A percentile compares a stretch with the other conserved stretches of the same genome.
phyloP scores from a whole-genome alignment of 2,329 filamentous ascomycete species.

The Colletotrichum orchidophilum region DNA sequence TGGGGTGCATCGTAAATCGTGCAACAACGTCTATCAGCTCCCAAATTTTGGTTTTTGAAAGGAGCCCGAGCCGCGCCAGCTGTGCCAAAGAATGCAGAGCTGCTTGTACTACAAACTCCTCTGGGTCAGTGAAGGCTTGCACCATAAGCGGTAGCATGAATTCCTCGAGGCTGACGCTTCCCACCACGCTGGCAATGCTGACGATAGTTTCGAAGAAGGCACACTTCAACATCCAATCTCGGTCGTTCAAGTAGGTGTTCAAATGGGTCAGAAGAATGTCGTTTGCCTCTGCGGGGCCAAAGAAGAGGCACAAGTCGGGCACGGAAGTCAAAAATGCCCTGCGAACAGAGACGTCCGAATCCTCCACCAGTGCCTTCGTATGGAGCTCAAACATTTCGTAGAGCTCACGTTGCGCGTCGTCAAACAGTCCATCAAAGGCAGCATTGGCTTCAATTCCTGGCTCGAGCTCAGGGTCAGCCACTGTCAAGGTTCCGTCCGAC shows the following conservation, averaged over 20 bases:
- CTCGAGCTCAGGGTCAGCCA: conserved; percentile 82
- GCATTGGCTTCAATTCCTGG: conserved; percentile 73
- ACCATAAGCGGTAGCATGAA: conserved; percentile 97
- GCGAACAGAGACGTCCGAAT: conserved; percentile 84
- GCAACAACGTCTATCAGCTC: conserved; percentile 86
- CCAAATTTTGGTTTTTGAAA: conserved; percentile 86
- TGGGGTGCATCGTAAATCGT: conserved; percentile 92
- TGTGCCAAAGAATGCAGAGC: conserved; percentile 88
- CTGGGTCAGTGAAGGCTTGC: conserved; percentile 89
- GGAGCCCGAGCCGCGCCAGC: conserved; percentile 86
- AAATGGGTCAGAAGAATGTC: conserved; percentile 96
- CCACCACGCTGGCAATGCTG: conserved; percentile 89
- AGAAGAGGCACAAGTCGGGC: conserved; percentile 92
- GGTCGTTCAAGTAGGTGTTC: conserved; percentile 96
- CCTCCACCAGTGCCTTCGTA: conserved; percentile 89
- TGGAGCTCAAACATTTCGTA: conserved; percentile 86
- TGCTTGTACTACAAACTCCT: conserved; percentile 93
- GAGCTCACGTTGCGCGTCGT: conserved; percentile 85
- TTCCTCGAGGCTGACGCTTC: conserved; percentile 88
- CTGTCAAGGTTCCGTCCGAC: conserved; percentile 82
- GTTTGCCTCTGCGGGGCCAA: conserved; percentile 89
- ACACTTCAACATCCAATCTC: conserved; percentile 95
- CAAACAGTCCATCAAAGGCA: conserved; percentile 84
- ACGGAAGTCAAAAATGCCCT: conserved; percentile 93
- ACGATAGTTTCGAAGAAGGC: conserved; percentile 97